phyloP scores from a whole-genome alignment of 306 rosid species.

The Citrullus colocynthis region DNA sequence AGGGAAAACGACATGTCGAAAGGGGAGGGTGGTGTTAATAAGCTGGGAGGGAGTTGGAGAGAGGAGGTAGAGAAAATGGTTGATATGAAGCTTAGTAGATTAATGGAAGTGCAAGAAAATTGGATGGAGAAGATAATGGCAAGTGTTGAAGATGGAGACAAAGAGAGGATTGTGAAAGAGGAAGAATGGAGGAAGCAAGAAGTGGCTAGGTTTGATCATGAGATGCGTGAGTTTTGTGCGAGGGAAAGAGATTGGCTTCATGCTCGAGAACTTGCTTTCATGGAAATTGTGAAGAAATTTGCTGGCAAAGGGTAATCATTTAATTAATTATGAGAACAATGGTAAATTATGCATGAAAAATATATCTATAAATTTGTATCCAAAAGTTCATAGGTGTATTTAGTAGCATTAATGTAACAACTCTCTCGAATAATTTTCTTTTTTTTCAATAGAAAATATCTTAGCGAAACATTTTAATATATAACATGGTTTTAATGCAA shows the following conservation, averaged over 20 bases:
- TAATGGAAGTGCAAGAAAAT: constrained; percentile 52
- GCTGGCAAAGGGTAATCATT: not conserved
- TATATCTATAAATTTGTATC: no score
- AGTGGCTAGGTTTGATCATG: constrained; percentile 32
- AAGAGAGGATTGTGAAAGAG: constrained; percentile 35
- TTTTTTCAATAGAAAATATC: no score
- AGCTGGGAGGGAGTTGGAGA: constrained; percentile 26
- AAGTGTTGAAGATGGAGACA: constrained; percentile 41
- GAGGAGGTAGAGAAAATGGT: constrained; percentile 43
- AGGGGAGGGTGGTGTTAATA: not conserved
- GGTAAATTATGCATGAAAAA: no score
- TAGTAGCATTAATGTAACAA: no score
- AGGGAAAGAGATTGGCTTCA: constrained; percentile 64
- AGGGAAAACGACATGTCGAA: not conserved
- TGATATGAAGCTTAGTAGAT: constrained; percentile 43
- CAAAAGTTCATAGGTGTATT: no score
- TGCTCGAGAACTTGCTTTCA: constrained; percentile 48
- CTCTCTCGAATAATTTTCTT: no score
- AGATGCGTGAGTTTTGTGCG: constrained; percentile 40
- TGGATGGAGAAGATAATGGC: constrained; percentile 57
- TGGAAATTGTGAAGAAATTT: constrained; percentile 34
- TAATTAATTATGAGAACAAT: no score
- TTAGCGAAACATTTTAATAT: no score
- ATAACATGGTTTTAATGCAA: no score
- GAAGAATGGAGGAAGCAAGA: constrained; percentile 54